Evolutionary conservation across 2,329 filamentous ascomycete genomes (phyloP).

Genomic region (Fusarium sp.): DNA sequence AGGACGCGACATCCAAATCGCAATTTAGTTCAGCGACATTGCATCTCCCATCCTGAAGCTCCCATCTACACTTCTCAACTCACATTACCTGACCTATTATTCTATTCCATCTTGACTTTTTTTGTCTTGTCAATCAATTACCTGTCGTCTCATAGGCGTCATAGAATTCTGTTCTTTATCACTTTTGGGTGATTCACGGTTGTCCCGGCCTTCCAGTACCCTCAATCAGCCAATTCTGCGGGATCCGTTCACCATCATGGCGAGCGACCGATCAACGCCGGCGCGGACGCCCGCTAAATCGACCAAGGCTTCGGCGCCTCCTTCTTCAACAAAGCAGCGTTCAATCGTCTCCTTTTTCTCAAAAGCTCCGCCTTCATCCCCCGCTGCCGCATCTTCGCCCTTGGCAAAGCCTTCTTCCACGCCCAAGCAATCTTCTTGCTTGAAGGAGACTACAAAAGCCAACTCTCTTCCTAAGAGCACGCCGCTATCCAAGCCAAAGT

Average conservation of each 20-base stretch:
- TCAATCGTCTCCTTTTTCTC: constrained; percentile 60
- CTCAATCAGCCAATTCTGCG: neutral
- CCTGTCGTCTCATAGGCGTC: neutral
- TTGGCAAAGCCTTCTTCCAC: constrained; percentile 50
- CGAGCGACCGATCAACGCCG: constrained; percentile 44
- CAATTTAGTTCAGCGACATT: constrained; percentile 8
- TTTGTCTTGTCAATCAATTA: constrained; percentile 1
- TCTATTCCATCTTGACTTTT: constrained; percentile 11
- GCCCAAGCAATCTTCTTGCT: constrained; percentile 49
- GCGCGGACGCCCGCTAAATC: constrained; percentile 52
- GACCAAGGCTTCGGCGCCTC: constrained; percentile 44
- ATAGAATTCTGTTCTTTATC: neutral
- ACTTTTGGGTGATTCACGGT: constrained; percentile 33
- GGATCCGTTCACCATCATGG: constrained; percentile 43
- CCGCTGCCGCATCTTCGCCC: constrained; percentile 49
- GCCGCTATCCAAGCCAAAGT: constrained; percentile 50
- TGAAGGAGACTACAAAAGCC: constrained; percentile 57
- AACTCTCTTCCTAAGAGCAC: constrained; percentile 57
- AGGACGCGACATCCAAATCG: constrained; percentile 32
- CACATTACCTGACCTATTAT: neutral
- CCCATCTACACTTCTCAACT: neutral
- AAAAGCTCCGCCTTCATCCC: constrained; percentile 53
- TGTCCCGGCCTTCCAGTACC: constrained; percentile 3
- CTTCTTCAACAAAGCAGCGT: constrained; percentile 55
- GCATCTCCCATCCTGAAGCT: constrained; percentile 1